These are phyloP conservation scores for Aspergillus intermedius DNA, from an alignment of 2,329 filamentous ascomycete species.

Conservation along the genomic window DNA sequence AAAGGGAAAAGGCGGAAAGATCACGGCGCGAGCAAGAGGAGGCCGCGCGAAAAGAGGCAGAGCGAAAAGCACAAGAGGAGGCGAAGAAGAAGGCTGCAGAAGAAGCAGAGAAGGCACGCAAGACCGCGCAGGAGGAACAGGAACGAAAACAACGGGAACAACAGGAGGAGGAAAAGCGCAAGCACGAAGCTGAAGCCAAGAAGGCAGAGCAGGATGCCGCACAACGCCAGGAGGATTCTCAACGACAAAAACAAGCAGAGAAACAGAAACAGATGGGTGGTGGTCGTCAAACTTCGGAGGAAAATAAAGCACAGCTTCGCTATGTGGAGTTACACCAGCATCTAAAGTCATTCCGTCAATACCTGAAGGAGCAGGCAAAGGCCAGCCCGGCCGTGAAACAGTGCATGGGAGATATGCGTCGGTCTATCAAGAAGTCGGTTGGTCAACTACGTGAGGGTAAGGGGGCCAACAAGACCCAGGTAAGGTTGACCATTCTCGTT, in stretches of 20 bases:
- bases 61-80: conserved; percentile 40
- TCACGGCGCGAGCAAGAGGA: conserved; percentile 29
- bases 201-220: conserved; percentile 26
- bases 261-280: conserved; percentile 24
- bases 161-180: conserved; percentile 26
- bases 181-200: conserved; percentile 24
- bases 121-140: conserved; percentile 28
- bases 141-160: conserved; percentile 27
- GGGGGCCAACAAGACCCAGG: conserved; percentile 54
- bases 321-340: conserved; percentile 58
- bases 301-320: conserved; percentile 39
- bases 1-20: conserved; percentile 28
- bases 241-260: conserved; percentile 23
- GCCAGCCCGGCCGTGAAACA: conserved; percentile 54
- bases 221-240: conserved; percentile 15
- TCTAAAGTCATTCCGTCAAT: conserved; percentile 55
- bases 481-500: conserved; percentile 30
- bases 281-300: conserved; percentile 24
- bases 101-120: conserved; percentile 32
- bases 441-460: conserved; percentile 63
- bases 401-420: conserved; percentile 63
- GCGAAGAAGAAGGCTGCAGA: conserved; percentile 27
- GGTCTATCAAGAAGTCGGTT: conserved; percentile 63
- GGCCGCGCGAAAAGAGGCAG: conserved; percentile 31
- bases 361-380: conserved; percentile 50